Evolutionary conservation across 805 yeast species (phyloP), one percentile per base, ranked within the genome.

Genomic region (Metschnikowia corniflorae): DNA sequence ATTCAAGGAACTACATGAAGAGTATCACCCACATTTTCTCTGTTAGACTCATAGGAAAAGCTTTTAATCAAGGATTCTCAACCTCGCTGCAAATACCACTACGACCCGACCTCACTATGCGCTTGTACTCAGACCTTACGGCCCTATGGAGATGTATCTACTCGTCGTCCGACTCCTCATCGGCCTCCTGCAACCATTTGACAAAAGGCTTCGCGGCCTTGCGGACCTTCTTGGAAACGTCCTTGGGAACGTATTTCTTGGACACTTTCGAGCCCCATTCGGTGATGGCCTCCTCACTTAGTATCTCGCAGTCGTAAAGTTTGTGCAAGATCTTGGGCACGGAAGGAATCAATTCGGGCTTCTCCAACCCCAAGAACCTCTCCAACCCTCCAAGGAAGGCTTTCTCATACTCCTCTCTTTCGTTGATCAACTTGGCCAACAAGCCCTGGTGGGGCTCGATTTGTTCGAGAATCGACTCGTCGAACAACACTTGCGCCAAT

Each of bases 311-410:
- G 56, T 89, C 87, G 67, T 93, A 93, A 32, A 87, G 67, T 55
- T 77, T 73, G 65, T 86, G 77, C 53, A 93, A 71, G 46, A 93
- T 79, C 63, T 86, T 87, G 47, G 97, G 93, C 37, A 91, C 75
- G 35, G 66, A 53, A 39, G 82, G 74, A 53, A 87, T 78, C 51
- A 88, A 71, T 3, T 54, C 68, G 27, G 83, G 85, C 52, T 85
- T 79, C 55, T 81, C 85, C 42, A 85, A 64, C 43, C 97, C 97
- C 48, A 91, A 68, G 58, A 86, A 78, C 60, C 97, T 82, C 71
- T 93, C 99, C 50, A 93, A 72, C 46, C 98, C 99, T 53, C 99
- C 98, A 43, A 93, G 73, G 51, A 93, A 78, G 8, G 95, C 86
- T 67, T 79, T 83, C 68, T 93, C 96, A 55, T 78, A 86, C 35